phyloP scores from a whole-genome alignment of 192 early-diverging fungal genomes.

The Backusella macrospora region DNA sequence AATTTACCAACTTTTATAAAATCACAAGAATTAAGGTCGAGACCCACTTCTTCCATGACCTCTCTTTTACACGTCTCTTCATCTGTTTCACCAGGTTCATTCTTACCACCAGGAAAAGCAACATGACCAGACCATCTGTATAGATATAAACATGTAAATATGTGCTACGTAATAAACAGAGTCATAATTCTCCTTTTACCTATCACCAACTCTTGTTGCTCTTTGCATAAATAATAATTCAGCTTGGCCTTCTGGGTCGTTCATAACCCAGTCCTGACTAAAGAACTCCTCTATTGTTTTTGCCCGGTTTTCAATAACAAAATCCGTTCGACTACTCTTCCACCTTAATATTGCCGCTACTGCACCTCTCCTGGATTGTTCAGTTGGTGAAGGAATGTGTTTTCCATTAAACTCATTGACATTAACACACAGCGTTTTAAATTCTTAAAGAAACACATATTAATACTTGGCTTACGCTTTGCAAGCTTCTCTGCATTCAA shows the following conservation, averaged over 20 bases:
- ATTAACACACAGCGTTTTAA: conserved; percentile 5
- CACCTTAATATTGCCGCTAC: conserved; percentile 34
- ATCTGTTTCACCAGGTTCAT: conserved; percentile 37
- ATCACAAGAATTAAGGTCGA: conserved; percentile 23
- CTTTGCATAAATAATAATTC: conserved; percentile 39
- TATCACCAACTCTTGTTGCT: conserved; percentile 32
- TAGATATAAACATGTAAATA: background rate
- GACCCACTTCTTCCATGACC: conserved; percentile 34
- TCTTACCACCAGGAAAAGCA: conserved; percentile 37
- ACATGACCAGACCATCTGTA: conserved; percentile 39
- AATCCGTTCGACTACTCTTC: background rate
- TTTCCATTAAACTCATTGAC: background rate
- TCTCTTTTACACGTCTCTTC: conserved; percentile 33
- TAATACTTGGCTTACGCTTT: background rate
- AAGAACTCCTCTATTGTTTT: conserved; percentile 22
- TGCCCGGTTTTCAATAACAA: background rate
- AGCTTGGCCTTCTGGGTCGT: conserved; percentile 21
- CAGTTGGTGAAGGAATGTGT: conserved; percentile 26
- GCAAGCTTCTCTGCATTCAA: too few species aligned
- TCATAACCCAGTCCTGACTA: conserved; percentile 24
- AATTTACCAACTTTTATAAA: conserved; percentile 30
- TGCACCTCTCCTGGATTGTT: conserved; percentile 28
- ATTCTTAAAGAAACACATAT: background rate
- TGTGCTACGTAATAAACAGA: background rate
- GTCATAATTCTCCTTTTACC: background rate